Evolutionary conservation across 2,329 filamentous ascomycete genomes (phyloP).

Genomic region (Hymenoscyphus scutula): DNA sequence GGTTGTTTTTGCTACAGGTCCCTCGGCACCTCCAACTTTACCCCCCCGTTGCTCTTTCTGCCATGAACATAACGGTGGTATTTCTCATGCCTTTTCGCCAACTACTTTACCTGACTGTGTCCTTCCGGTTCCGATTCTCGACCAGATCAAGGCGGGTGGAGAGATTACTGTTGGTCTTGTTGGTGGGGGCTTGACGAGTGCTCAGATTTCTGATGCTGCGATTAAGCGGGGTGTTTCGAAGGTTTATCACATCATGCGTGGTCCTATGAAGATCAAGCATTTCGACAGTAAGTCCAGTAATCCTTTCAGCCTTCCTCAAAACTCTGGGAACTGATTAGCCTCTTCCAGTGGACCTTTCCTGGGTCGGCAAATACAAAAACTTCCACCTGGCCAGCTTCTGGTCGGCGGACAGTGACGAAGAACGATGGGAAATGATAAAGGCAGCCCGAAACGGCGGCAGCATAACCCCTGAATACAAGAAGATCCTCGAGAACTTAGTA

Average conservation of each 20-base stretch:
- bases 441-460: conserved; percentile 72
- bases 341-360: conserved; percentile 57
- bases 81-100: conserved; percentile 23
- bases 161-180: conserved; percentile 67
- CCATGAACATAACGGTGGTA: conserved; percentile 24
- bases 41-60: conserved; percentile 41
- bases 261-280: conserved; percentile 60
- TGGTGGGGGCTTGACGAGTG: conserved; percentile 73
- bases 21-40: conserved; percentile 55
- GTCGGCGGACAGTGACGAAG: conserved; percentile 68
- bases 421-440: conserved; percentile 64
- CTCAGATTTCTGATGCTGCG: conserved; percentile 68
- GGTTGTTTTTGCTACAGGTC: conserved; percentile 69
- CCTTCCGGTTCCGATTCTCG: conserved; percentile 40
- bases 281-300: conserved; percentile 54
- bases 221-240: conserved; percentile 63
- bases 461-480: conserved; percentile 54
- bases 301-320: neutral
- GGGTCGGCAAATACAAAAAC: conserved; percentile 83
- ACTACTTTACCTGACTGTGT: conserved; percentile 7
- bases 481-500: conserved; percentile 20
- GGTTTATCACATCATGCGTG: conserved; percentile 69
- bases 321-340: neutral
- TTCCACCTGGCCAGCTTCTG: conserved; percentile 74
- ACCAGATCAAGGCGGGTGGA: conserved; percentile 49